A percentile compares a stretch with the other conserved stretches of the same genome.
Conservation (phyloP, 148 eudicot genomes). For the Diospyros kaki region DNA sequence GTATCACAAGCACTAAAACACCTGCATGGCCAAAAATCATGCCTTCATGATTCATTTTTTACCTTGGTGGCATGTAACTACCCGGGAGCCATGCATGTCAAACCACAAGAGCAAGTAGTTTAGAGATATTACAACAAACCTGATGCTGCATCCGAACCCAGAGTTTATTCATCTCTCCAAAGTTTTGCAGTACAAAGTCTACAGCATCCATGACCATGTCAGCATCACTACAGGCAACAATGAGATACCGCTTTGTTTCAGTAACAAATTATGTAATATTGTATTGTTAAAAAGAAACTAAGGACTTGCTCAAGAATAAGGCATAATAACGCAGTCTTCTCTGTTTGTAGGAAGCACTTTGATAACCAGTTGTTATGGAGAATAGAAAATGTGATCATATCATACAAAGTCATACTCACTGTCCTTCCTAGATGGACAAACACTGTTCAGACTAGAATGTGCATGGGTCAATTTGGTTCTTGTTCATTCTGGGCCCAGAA, state of each 20-base stretch:
- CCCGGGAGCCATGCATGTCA: slow-evolving; percentile 56
- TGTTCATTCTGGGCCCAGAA: no score
- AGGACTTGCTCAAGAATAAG: not conserved
- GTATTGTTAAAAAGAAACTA: not conserved
- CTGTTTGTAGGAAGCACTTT: not conserved
- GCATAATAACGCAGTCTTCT: not conserved
- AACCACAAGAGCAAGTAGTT: slow-evolving; percentile 14
- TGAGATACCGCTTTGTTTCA: not conserved
- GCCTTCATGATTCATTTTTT: slow-evolving; percentile 63
- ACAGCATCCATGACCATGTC: slow-evolving; percentile 93
- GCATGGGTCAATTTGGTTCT: no score
- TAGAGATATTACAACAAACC: slow-evolving; percentile 45
- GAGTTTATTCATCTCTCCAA: slow-evolving; percentile 95
- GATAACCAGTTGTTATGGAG: not conserved
- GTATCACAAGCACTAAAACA: slow-evolving; percentile 84
- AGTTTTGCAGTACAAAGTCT: slow-evolving; percentile 96
- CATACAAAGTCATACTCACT: no score
- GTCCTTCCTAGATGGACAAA: no score
- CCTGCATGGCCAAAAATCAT: slow-evolving; percentile 98
- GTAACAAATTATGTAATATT: not conserved
- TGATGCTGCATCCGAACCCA: slow-evolving; percentile 98
- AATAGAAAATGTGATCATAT: not conserved
- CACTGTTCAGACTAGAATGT: no score
- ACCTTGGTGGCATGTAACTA: slow-evolving; percentile 78
- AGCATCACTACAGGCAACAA: slow-evolving; percentile 56